Conservation (phyloP, 2,329 filamentous ascomycete species). For the Colletotrichum sp. region DNA sequence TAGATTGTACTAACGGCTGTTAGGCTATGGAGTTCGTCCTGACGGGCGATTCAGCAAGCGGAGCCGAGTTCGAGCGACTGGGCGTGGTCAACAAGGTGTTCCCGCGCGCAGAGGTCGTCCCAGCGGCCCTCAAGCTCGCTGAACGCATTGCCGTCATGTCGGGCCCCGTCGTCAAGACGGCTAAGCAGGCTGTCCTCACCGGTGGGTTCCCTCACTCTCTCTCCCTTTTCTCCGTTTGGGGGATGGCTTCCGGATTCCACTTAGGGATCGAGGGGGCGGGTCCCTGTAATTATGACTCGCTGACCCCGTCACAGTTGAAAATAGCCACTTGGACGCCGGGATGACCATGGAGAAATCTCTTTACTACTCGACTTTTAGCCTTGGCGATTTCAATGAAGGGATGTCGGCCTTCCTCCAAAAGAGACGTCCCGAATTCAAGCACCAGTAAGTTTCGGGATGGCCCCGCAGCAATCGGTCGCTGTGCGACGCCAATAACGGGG, state of each 20-base stretch:
- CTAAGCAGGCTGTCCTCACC: conserved; percentile 47
- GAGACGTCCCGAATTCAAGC: conserved; percentile 30
- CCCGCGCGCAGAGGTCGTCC: conserved; percentile 36
- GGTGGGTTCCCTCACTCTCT: conserved; percentile 27
- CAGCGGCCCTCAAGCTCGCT: conserved; percentile 42
- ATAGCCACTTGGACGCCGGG: conserved; percentile 43
- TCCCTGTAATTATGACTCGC: conserved; percentile 12
- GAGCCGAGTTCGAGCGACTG: conserved; percentile 40
- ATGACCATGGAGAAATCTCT: conserved; percentile 39
- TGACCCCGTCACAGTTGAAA: conserved; percentile 38
- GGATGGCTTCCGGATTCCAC: neutral
- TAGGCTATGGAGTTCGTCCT: conserved; percentile 52
- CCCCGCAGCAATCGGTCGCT: neutral
- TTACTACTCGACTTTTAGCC: conserved; percentile 41
- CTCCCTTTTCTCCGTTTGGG: neutral
- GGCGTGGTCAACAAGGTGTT: conserved; percentile 45
- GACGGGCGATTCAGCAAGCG: conserved; percentile 41
- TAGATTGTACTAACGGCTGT: neutral
- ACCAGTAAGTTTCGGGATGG: conserved; percentile 11
- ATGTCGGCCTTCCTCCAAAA: conserved; percentile 47
- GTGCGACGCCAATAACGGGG: neutral
- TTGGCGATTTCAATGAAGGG: conserved; percentile 44
- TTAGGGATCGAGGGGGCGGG: neutral
- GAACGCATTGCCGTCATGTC: conserved; percentile 43
- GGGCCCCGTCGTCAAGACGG: conserved; percentile 42